Conservation (phyloP, 805 yeast species). For the baker's yeast (Saccharomyces cerevisiae) region DNA sequence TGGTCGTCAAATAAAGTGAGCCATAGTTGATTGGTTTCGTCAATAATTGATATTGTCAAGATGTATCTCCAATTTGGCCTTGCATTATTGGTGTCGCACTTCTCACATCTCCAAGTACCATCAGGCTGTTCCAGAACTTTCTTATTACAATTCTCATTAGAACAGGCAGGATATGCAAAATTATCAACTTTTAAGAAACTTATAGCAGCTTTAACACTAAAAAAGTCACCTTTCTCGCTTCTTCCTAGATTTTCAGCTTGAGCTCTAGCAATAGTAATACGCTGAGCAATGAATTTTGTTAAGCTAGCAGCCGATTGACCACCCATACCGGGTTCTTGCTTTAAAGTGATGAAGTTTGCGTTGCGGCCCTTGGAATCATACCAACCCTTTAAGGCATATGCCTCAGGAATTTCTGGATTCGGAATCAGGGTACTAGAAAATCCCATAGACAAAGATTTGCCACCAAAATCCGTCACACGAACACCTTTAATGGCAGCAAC, state of each 20-base stretch:
- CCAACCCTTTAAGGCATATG: slow-evolving; percentile 90
- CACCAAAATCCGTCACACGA: slow-evolving; percentile 80
- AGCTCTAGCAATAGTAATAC: slow-evolving; percentile 61
- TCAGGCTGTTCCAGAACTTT: slow-evolving; percentile 69
- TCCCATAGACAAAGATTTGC: slow-evolving; percentile 73
- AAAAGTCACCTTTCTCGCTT: slow-evolving; percentile 73
- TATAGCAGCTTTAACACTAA: slow-evolving; percentile 65
- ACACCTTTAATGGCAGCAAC: slow-evolving; percentile 91
- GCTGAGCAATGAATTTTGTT: slow-evolving; percentile 39
- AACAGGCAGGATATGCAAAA: slow-evolving; percentile 87
- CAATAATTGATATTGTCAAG: slow-evolving; percentile 67
- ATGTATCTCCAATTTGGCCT: slow-evolving; percentile 76
- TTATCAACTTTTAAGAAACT: slow-evolving; percentile 64
- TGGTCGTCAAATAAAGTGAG: slow-evolving; percentile 79
- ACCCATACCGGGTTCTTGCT: slow-evolving; percentile 39
- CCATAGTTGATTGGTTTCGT: slow-evolving; percentile 79
- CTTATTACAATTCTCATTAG: slow-evolving; percentile 65
- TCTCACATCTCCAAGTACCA: slow-evolving; percentile 88
- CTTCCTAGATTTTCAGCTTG: slow-evolving; percentile 61
- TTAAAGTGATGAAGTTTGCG: slow-evolving; percentile 54
- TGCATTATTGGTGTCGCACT: slow-evolving; percentile 63
- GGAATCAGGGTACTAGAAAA: slow-evolving; percentile 67
- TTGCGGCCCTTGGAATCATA: slow-evolving; percentile 70
- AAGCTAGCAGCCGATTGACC: slow-evolving; percentile 29
- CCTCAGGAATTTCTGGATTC: slow-evolving; percentile 85